Conservation (phyloP, 1,284 basidiomycete species). For the Cystobasidium slooffiae region DNA sequence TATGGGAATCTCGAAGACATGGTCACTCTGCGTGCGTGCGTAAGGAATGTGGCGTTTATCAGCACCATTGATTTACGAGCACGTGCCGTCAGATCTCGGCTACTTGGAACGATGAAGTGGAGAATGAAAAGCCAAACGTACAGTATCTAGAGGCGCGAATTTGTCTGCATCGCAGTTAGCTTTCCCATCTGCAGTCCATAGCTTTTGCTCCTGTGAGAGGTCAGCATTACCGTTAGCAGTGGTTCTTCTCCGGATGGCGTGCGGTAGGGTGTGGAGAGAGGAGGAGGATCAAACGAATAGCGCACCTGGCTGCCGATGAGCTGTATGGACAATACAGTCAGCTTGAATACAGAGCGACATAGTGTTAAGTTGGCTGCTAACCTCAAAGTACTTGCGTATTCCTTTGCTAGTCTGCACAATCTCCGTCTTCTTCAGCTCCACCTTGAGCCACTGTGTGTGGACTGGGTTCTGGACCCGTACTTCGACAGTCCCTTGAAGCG, state of each 20-base stretch:
- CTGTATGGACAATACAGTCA: constrained; percentile 7
- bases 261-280: neutral
- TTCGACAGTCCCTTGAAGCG: constrained; percentile 40
- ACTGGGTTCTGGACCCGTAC: constrained; percentile 21
- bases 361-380: neutral
- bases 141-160: constrained; percentile 38
- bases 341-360: neutral
- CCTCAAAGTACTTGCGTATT: constrained; percentile 38
- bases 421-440: constrained; percentile 45
- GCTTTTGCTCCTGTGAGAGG: constrained; percentile 28
- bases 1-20: constrained; percentile 44
- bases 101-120: neutral
- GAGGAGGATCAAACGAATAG: neutral
- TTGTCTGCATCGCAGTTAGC: constrained; percentile 4
- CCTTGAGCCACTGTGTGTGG: constrained; percentile 27
- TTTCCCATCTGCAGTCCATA: constrained; percentile 20
- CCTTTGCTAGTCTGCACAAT: constrained; percentile 36
- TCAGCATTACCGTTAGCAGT: neutral
- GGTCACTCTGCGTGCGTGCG: constrained; percentile 31
- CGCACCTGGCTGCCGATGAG: constrained; percentile 40
- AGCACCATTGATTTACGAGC: neutral
- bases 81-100: constrained; percentile 18
- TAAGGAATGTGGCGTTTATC: no score
- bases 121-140: neutral
- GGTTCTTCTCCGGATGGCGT: neutral